Percentiles rank a stretch among this genome's conserved stretches.
Evolutionary conservation across 352 stramenopile species (phyloP).

Genomic region (Phytopythium montanum): DNA sequence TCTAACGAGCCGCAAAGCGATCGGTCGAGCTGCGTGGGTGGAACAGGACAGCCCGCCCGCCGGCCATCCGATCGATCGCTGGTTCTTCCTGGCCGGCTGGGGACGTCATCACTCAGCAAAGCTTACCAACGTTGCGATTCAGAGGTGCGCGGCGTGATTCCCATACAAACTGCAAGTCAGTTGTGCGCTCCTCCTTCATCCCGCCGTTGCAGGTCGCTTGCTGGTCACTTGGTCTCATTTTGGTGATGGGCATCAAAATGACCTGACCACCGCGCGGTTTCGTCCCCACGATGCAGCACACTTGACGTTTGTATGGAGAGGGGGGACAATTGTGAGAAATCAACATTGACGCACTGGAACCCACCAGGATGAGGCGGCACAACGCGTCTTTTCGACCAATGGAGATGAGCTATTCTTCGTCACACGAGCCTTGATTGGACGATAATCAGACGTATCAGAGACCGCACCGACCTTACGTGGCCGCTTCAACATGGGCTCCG

Average conservation of each 20-base stretch:
- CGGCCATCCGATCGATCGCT: not conserved
- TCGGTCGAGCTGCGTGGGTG: too few species aligned
- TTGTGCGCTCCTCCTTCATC: not conserved
- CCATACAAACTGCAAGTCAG: not conserved
- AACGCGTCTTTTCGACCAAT: conserved; percentile 4
- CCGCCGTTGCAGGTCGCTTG: conserved; percentile 5
- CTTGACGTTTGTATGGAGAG: conserved; percentile 3
- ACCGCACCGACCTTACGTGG: not conserved
- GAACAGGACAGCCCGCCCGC: not conserved
- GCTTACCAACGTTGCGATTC: not conserved
- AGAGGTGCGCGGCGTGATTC: not conserved
- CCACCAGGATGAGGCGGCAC: not conserved
- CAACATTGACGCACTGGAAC: conserved; percentile 5
- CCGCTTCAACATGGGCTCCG: not conserved
- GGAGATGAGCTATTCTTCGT: not conserved
- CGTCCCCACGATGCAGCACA: not conserved
- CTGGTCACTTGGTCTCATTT: not conserved
- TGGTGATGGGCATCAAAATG: not conserved
- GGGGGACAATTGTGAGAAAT: conserved; percentile 12
- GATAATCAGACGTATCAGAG: conserved; percentile 2
- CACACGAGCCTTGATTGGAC: not conserved
- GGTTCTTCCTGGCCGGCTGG: not conserved
- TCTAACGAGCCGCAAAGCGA: too few species aligned
- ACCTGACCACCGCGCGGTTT: not conserved
- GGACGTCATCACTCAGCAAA: not conserved